A percentile compares a stretch with the other conserved stretches of the same genome.
Evolutionary conservation across 176 grass and related monocot species (phyloP).

Genomic region (Saccharum spontaneum): DNA sequence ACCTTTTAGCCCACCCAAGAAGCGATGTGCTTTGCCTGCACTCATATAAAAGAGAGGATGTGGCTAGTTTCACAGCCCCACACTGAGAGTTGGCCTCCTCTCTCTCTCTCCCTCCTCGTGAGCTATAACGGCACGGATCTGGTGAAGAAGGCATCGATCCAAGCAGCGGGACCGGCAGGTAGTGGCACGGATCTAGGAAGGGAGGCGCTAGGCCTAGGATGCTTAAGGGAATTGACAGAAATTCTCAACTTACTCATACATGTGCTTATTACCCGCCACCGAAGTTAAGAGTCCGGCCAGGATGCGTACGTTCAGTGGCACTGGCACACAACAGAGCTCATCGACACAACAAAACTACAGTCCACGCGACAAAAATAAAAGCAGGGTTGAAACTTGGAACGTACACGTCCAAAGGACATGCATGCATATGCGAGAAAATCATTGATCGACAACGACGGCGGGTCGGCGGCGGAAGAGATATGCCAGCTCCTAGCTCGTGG

Average conservation of each 20-base stretch:
- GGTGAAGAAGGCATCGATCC: too few relatives aligned
- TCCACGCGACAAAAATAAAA: background rate
- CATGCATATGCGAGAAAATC: background rate
- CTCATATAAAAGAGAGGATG: too few relatives aligned
- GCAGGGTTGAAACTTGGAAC: too few relatives aligned
- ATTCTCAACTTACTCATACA: background rate
- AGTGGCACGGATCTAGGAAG: too few relatives aligned
- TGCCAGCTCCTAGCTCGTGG: slow-evolving; percentile 19
- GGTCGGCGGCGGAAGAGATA: background rate
- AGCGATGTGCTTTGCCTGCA: too few relatives aligned
- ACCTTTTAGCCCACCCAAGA: too few relatives aligned
- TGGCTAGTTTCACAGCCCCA: too few relatives aligned
- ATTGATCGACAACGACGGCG: background rate
- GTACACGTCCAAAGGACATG: background rate
- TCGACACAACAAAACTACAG: background rate
- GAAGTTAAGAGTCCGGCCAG: background rate
- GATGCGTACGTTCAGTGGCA: background rate
- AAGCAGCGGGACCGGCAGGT: too few relatives aligned
- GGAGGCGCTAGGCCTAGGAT: too few relatives aligned
- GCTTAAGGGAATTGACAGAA: background rate
- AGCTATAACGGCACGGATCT: too few relatives aligned
- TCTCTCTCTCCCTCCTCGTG: too few relatives aligned
- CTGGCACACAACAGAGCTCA: background rate
- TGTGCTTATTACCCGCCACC: background rate
- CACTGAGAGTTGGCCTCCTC: too few relatives aligned